phyloP scores from a whole-genome alignment of 768 basidiomycete species.

The Tylopilus subfusipes region DNA sequence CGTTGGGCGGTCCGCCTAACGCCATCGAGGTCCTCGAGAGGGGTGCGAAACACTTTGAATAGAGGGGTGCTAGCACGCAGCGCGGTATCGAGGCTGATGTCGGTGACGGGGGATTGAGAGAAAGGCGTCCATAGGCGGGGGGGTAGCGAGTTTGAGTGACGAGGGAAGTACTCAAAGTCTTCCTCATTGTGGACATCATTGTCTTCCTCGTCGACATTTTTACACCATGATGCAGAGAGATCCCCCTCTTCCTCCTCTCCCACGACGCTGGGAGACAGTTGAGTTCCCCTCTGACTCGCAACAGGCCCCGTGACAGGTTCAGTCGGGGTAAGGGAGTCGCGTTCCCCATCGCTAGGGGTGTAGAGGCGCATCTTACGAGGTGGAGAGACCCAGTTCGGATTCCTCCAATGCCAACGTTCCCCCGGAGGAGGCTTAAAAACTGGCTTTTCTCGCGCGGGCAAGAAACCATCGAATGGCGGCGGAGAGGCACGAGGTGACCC shows the following conservation, averaged over 20 bases:
- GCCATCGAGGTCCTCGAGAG: slow-evolving; percentile 25
- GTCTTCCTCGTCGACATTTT: slow-evolving; percentile 7
- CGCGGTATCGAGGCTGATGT: slow-evolving; percentile 24
- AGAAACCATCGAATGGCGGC: slow-evolving; percentile 11
- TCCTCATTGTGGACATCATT: slow-evolving; percentile 4
- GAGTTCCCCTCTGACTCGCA: not conserved
- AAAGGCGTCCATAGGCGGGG: slow-evolving; percentile 26
- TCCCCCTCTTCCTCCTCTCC: slow-evolving; percentile 14
- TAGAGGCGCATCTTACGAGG: slow-evolving; percentile 26
- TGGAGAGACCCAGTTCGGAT: slow-evolving; percentile 34
- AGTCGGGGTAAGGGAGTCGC: slow-evolving; percentile 29
- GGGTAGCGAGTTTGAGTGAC: slow-evolving; percentile 19
- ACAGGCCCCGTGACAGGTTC: slow-evolving; percentile 27
- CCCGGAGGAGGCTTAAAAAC: slow-evolving; percentile 30
- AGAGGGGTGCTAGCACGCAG: slow-evolving; percentile 31
- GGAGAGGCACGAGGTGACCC: slow-evolving; percentile 23
- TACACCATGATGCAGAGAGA: slow-evolving; percentile 7
- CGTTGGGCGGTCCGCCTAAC: slow-evolving; percentile 26
- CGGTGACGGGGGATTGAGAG: slow-evolving; percentile 25
- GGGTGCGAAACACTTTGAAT: slow-evolving; percentile 34
- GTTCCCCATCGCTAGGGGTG: slow-evolving; percentile 22
- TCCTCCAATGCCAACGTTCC: slow-evolving; percentile 33
- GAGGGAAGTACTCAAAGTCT: slow-evolving; percentile 12
- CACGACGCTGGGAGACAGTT: not conserved
- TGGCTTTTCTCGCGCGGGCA: slow-evolving; percentile 15